Evolutionary conservation across 2,329 filamentous ascomycete genomes (phyloP).

Genomic region (Beauveria pseudobassiana): DNA sequence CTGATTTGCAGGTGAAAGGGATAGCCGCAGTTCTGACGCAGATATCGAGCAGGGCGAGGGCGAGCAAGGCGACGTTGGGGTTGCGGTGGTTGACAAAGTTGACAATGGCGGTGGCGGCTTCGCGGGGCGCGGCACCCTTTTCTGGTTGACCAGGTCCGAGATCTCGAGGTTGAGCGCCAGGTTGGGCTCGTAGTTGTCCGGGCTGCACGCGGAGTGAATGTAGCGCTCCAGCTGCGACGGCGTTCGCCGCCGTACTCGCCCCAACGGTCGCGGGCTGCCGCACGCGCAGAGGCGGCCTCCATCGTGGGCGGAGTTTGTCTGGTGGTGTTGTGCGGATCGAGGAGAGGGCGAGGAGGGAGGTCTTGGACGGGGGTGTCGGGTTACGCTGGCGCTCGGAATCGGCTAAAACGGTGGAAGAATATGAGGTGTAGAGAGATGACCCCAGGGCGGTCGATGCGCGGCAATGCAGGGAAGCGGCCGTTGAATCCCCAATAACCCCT

Average conservation of each 20-base stretch:
- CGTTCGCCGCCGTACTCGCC: conserved; percentile 68
- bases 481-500: neutral
- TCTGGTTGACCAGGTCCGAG: conserved; percentile 89
- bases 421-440: neutral
- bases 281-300: conserved; percentile 94
- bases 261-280: conserved; percentile 92
- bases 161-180: conserved; percentile 95
- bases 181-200: conserved; percentile 96
- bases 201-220: conserved; percentile 92
- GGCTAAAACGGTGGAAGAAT: neutral
- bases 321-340: neutral
- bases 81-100: conserved; percentile 95
- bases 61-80: conserved; percentile 85
- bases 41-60: conserved; percentile 88
- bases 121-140: conserved; percentile 94
- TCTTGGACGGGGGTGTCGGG: neutral
- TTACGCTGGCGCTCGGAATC: neutral
- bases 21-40: conserved; percentile 99
- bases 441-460: neutral
- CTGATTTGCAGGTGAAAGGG: conserved; percentile 97
- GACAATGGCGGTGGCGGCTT: conserved; percentile 89
- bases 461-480: neutral
- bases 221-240: conserved; percentile 88
- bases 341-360: neutral
- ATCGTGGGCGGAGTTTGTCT: conserved; percentile 37